A percentile compares a stretch with the other conserved stretches of the same genome.
These are phyloP conservation scores for Funneliformis mosseae DNA, from an alignment of 192 early-diverging fungal genomes.

Conservation along the genomic window DNA sequence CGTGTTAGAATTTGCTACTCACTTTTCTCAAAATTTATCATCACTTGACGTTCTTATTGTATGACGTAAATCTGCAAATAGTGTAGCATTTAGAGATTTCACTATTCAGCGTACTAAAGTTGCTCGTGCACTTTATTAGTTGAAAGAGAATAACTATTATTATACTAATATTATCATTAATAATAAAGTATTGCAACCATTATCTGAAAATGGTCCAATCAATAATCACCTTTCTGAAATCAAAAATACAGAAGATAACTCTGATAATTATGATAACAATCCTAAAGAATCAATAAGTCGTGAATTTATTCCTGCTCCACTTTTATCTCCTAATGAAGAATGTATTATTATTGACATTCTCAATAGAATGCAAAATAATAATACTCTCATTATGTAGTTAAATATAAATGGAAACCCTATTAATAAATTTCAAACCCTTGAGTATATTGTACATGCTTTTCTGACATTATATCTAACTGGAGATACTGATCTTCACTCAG, in stretches of 20 bases:
- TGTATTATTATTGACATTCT: not conserved
- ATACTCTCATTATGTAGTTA: not conserved
- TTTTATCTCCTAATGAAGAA: not conserved
- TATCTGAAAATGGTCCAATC: not conserved
- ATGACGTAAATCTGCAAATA: not conserved
- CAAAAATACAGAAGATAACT: not conserved
- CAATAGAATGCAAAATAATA: not conserved
- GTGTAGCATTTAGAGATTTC: not conserved
- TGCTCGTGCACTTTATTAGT: not conserved
- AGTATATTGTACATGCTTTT: constrained; percentile 7
- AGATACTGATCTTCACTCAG: not conserved
- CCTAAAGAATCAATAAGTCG: not conserved
- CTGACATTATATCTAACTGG: not conserved
- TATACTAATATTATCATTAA: not conserved
- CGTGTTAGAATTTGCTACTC: not conserved
- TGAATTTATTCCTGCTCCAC: not conserved
- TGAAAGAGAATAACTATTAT: not conserved
- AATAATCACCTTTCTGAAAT: not conserved
- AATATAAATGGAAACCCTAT: not conserved
- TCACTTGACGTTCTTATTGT: constrained; percentile 1
- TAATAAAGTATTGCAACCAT: not conserved
- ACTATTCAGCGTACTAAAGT: not conserved
- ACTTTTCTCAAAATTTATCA: not conserved
- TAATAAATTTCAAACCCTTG: not conserved
- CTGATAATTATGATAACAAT: too few species aligned